phyloP scores from a whole-genome alignment of 2,329 filamentous ascomycete species.

The Ceratocystis cubensis region DNA sequence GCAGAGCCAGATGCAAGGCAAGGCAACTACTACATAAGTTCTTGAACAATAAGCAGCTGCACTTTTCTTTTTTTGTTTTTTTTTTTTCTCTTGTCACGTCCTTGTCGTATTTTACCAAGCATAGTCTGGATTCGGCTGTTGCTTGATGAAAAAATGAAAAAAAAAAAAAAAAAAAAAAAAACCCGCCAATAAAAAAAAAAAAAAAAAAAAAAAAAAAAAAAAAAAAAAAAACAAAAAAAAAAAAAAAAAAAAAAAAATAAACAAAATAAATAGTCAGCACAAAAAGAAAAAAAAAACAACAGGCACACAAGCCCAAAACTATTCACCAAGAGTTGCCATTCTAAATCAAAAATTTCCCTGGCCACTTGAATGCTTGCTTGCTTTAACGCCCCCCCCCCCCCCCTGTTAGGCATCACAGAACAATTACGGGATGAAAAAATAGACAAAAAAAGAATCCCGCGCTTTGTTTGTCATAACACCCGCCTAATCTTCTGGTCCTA shows the following conservation, averaged over 20 bases:
- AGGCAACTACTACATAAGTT: slow-evolving; percentile 2
- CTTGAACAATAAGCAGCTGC: not conserved
- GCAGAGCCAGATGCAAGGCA: slow-evolving; percentile 7
- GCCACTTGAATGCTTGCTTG: no score
- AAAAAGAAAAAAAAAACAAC: no score
- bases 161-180: not conserved
- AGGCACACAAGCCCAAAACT: no score
- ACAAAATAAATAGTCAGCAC: no score
- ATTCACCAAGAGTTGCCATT: no score
- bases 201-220: not conserved
- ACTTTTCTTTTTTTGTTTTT: not conserved
- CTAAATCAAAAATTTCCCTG: no score
- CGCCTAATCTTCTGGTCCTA: not conserved
- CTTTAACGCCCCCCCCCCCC: not conserved
- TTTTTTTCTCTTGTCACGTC: not conserved
- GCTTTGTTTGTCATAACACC: not conserved
- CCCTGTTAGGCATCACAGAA: not conserved
- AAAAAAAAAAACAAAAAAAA: no score
- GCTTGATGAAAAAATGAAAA: not conserved
- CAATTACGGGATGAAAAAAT: not conserved
- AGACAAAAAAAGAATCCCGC: not conserved
- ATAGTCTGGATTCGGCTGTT: slow-evolving; percentile 3
- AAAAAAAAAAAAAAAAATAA: no score
- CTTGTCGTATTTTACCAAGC: slow-evolving; percentile 4
- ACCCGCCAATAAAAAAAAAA: not conserved